These are phyloP conservation scores for Pleoardoris graminearum DNA, from an alignment of 2,329 filamentous ascomycete species.

Conservation along the genomic window DNA sequence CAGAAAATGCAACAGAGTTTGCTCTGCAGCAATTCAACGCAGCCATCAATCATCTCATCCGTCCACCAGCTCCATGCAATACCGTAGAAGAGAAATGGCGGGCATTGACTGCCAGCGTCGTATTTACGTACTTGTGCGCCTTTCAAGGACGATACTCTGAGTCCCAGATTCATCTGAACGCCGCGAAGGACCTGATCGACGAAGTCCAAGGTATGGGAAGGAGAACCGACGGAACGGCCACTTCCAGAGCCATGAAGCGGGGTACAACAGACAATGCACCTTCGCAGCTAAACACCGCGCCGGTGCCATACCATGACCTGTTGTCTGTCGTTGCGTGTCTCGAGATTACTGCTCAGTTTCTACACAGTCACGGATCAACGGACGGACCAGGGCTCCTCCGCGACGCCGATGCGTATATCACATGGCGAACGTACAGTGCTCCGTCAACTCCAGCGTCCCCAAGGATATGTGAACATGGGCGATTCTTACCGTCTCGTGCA, in stretches of 20 bases:
- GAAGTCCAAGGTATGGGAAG: neutral
- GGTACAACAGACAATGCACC: neutral
- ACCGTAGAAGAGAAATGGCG: neutral
- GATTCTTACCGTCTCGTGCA: constrained; percentile 2
- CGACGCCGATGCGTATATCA: constrained; percentile 1
- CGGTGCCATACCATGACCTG: constrained; percentile 2
- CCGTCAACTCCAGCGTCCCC: neutral
- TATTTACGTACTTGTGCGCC: constrained; percentile 2
- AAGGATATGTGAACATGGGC: neutral
- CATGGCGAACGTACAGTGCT: constrained; percentile 4
- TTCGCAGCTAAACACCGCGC: neutral
- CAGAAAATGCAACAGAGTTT: neutral
- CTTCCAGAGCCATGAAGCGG: neutral
- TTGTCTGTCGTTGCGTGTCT: constrained; percentile 3
- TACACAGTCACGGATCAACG: neutral
- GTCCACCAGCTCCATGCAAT: neutral
- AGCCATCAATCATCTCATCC: constrained; percentile 5
- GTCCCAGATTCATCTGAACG: neutral
- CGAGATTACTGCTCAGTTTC: neutral
- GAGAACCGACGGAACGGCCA: neutral
- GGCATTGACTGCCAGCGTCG: constrained; percentile 1
- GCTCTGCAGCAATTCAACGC: constrained; percentile 5
- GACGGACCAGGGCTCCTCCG: neutral
- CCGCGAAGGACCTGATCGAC: constrained; percentile 1
- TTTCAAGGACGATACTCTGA: constrained; percentile 4